A percentile compares a stretch with the other conserved stretches of the same genome.
Conservation (phyloP, 2,329 filamentous ascomycete species). For the Fusarium odoratissimum region DNA sequence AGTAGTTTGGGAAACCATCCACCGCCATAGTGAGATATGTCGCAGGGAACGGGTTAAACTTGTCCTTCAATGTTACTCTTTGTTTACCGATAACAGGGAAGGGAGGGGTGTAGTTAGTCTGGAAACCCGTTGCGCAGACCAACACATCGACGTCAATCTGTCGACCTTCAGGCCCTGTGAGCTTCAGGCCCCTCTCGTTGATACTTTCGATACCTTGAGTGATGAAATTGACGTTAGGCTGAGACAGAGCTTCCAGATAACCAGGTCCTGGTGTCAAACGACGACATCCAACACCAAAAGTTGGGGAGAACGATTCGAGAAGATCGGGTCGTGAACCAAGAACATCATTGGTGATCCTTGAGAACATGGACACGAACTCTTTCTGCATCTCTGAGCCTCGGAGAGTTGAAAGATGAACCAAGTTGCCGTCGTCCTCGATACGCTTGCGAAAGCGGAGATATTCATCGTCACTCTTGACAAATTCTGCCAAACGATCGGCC, state of each 20-base stretch:
- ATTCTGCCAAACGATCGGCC: not conserved
- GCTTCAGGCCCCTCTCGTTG: not conserved
- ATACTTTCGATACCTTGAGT: not conserved
- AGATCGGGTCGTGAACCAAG: not conserved
- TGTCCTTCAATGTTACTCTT: not conserved
- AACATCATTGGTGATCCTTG: not conserved
- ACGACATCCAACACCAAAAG: not conserved
- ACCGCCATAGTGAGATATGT: not conserved
- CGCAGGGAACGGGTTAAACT: not conserved
- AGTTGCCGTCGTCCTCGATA: not conserved
- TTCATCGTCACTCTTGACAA: not conserved
- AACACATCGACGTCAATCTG: not conserved
- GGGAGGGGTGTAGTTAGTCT: not conserved
- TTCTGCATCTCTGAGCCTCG: not conserved
- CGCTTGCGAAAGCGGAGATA: slow-evolving; percentile 5
- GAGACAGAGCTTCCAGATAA: rapidly evolving
- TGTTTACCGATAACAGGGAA: not conserved
- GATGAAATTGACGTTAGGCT: not conserved
- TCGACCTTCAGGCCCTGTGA: rapidly evolving
- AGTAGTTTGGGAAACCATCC: not conserved
- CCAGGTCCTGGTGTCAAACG: not conserved
- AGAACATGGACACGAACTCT: not conserved
- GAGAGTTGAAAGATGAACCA: not conserved
- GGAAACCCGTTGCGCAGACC: not conserved
- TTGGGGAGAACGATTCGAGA: not conserved